A percentile compares a stretch with the other conserved stretches of the same genome.
Conservation (phyloP, 2,329 filamentous ascomycete species). For the Aspergillus caelatus region DNA sequence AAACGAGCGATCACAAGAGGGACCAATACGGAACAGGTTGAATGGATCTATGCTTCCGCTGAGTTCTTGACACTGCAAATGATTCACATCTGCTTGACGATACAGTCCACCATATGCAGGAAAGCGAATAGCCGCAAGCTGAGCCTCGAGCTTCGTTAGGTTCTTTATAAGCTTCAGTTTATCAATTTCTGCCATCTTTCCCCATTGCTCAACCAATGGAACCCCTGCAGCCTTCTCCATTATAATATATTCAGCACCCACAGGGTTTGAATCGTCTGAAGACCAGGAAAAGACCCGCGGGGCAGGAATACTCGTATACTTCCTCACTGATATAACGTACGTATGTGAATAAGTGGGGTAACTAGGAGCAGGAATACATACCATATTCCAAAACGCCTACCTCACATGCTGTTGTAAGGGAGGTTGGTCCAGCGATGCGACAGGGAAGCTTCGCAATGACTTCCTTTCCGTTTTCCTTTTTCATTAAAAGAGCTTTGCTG, state of each 20-base stretch:
- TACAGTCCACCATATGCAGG: constrained; percentile 31
- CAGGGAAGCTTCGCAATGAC: constrained; percentile 38
- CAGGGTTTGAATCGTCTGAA: no score
- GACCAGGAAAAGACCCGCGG: constrained; percentile 8
- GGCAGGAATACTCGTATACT: constrained; percentile 27
- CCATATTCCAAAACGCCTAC: constrained; percentile 33
- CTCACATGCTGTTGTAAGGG: constrained; percentile 34
- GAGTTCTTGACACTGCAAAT: constrained; percentile 3
- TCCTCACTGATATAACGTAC: constrained; percentile 19
- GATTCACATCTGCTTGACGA: constrained; percentile 15
- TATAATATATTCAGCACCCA: no score
- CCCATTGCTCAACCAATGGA: no score
- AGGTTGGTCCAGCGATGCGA: constrained; percentile 31
- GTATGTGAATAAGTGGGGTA: not conserved
- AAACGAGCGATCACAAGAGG: constrained; percentile 23
- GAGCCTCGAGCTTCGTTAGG: constrained; percentile 21
- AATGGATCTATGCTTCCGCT: constrained; percentile 18
- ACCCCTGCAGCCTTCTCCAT: no score
- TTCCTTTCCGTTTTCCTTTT: constrained; percentile 29
- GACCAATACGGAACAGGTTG: constrained; percentile 20
- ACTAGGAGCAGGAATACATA: constrained; percentile 14
- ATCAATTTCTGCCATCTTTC: constrained; percentile 2
- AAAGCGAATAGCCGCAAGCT: constrained; percentile 24
- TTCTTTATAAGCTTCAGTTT: constrained; percentile 26
- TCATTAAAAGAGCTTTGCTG: constrained; percentile 36